Conservation (phyloP, 2,329 filamentous ascomycete genomes). For the Fusarium ramigenum region DNA sequence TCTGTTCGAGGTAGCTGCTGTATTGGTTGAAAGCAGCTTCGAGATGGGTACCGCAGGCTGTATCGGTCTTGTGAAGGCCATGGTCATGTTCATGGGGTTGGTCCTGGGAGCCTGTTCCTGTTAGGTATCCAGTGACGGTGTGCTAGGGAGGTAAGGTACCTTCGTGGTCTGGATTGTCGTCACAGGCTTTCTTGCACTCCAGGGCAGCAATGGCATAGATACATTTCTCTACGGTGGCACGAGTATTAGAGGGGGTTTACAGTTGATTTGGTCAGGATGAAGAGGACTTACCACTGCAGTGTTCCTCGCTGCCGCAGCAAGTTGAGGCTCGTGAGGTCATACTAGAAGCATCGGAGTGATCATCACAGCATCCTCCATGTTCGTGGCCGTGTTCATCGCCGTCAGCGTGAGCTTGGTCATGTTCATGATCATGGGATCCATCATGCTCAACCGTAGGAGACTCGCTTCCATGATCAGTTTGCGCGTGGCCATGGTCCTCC, state of each 20-base stretch:
- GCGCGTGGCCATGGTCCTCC: fast-evolving
- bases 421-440: fast-evolving
- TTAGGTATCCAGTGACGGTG: fast-evolving
- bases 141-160: background rate
- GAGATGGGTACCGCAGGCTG: conserved; percentile 47
- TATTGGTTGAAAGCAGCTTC: conserved; percentile 48
- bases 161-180: conserved; percentile 9
- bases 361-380: background rate
- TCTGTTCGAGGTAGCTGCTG: conserved; percentile 48
- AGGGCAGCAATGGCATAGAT: conserved; percentile 18
- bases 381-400: fast-evolving
- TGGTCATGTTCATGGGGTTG: conserved; percentile 4
- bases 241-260: too few relatives aligned
- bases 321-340: background rate
- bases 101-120: background rate
- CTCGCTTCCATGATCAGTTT: fast-evolving
- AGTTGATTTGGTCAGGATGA: too few relatives aligned
- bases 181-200: conserved; percentile 19
- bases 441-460: fast-evolving
- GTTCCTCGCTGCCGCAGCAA: conserved; percentile 8
- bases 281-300: background rate
- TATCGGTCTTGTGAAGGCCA: background rate
- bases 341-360: background rate
- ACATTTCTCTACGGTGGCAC: conserved; percentile 1
- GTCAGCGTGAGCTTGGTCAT: fast-evolving